Conservation (phyloP, 148 eudicot species). For the Silene latifolia region DNA sequence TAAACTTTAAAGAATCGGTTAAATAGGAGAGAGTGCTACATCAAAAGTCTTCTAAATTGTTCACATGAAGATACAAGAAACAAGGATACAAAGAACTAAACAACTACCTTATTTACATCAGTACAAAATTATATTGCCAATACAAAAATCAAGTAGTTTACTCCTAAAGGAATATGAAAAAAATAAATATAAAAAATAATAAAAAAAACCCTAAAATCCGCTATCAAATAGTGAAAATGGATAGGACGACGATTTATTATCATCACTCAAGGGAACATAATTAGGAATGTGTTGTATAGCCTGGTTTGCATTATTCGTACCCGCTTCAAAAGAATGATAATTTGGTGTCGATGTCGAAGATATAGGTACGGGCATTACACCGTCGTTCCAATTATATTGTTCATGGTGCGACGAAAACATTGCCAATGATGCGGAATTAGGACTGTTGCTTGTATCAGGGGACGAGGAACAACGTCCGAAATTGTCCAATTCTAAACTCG, state of each 20-base stretch:
- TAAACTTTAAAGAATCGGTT: no score
- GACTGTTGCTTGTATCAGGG: slow-evolving; percentile 20
- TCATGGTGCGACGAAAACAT: background rate
- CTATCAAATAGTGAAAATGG: slow-evolving; percentile 78
- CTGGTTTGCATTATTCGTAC: background rate
- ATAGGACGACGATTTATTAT: slow-evolving; percentile 39
- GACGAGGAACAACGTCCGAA: slow-evolving; percentile 5
- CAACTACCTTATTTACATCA: background rate
- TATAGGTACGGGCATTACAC: background rate
- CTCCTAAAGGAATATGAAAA: background rate
- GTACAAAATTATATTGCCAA: background rate
- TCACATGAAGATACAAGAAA: no score
- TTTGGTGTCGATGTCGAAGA: slow-evolving; percentile 2
- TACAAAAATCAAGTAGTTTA: background rate
- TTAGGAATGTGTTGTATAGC: slow-evolving; percentile 9
- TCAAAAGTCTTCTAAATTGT: no score
- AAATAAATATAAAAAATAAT: no score
- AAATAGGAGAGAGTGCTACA: no score
- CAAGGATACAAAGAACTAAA: background rate
- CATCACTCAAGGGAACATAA: slow-evolving; percentile 5
- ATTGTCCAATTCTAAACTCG: slow-evolving; percentile 10
- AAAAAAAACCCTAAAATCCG: slow-evolving; percentile 71
- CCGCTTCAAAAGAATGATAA: background rate
- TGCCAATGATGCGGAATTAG: background rate
- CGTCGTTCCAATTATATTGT: slow-evolving; percentile 13